phyloP scores from a whole-genome alignment of 352 stramenopile species.

The Blastocystis hominis region DNA sequence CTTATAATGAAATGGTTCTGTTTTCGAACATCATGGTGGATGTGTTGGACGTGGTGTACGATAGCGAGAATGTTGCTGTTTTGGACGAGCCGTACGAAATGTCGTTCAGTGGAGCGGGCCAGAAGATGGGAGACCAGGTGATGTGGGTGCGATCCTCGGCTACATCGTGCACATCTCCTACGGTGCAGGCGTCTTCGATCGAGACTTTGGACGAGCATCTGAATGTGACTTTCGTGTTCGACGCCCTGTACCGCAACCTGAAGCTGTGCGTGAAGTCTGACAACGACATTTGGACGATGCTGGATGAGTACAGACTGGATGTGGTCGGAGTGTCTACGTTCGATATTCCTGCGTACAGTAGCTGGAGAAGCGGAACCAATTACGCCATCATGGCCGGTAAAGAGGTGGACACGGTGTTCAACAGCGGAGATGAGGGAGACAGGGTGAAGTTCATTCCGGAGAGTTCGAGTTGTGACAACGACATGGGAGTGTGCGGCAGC shows the following conservation, averaged over 20 bases:
- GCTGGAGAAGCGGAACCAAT: background rate
- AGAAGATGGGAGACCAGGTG: conserved; percentile 25
- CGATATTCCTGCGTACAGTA: background rate
- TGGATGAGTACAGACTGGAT: conserved; percentile 28
- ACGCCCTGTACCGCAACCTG: background rate
- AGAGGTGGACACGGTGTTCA: background rate
- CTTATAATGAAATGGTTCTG: conserved; percentile 19
- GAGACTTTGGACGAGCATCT: conserved; percentile 49
- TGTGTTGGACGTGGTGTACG: conserved; percentile 44
- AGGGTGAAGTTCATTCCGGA: conserved; percentile 24
- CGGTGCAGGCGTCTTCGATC: background rate
- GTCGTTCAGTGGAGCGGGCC: conserved; percentile 27
- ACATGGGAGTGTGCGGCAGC: conserved; percentile 29
- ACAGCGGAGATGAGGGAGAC: conserved; percentile 20
- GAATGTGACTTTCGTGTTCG: conserved; percentile 32
- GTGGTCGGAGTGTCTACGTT: conserved; percentile 17
- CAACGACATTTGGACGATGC: background rate
- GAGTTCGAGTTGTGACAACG: background rate
- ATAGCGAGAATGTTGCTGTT: conserved; percentile 36
- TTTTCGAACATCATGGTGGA: conserved; percentile 9
- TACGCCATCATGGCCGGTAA: background rate
- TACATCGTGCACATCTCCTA: background rate
- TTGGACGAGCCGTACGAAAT: conserved; percentile 15
- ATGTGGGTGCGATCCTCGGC: conserved; percentile 1
- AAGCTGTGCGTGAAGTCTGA: conserved; percentile 41